Base-by-base conservation (phyloP, 1,284 basidiomycete species). In the Porogramme epimiltina region DNA sequence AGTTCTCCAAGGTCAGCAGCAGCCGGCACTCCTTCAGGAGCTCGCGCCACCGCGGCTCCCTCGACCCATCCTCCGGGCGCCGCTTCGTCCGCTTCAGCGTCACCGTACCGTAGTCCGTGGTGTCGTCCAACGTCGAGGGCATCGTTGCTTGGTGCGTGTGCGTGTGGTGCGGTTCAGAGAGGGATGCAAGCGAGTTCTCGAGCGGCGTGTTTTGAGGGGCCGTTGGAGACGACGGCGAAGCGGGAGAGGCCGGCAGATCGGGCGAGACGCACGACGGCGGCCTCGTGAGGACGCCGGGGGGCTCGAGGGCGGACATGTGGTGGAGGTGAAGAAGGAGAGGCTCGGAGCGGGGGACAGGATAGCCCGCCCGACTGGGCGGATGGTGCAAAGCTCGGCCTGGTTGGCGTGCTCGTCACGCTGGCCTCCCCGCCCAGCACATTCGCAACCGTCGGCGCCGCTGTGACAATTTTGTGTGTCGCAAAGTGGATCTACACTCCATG, bases 1-100 rank as follows among this genome's bases (percentile, higher is more conserved):
- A 72, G 64, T 84, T 84, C 62, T 81, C 74, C 36, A 83, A 66
- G 9, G 68, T 71, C 45, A 81, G 66, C 36, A 60, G 51, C 8
- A 67, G 64, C 47, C 63, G 62, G 62, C 60, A 37, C 47, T 53
- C 55, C 75, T 47, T 46, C 40, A 58, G 25, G 19, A 52, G 31
- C 49, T 39, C 42, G 8, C 45, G 49, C 52, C 47, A 55, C n/a
- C 47, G 51, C 15, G 51, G 40, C 47, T 36, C 46, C 45, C 25
- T 37, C 38, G n/a, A 16, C 42, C 24, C 37, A n/a, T 41, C 42
- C 36, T 19, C 43, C 28, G 18, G n/a, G 20, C 13, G 15, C 47
- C 31, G 28, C 28, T 40, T 19, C 23, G 10, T 42, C 31, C 22
- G 11, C 20, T 15, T 42, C 41, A 19, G 28, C 28, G 8, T 31